Percentiles rank a stretch among this genome's conserved stretches.
Evolutionary conservation across 179 eudicot species (phyloP).

Genomic region (Gypsophila paniculata): DNA sequence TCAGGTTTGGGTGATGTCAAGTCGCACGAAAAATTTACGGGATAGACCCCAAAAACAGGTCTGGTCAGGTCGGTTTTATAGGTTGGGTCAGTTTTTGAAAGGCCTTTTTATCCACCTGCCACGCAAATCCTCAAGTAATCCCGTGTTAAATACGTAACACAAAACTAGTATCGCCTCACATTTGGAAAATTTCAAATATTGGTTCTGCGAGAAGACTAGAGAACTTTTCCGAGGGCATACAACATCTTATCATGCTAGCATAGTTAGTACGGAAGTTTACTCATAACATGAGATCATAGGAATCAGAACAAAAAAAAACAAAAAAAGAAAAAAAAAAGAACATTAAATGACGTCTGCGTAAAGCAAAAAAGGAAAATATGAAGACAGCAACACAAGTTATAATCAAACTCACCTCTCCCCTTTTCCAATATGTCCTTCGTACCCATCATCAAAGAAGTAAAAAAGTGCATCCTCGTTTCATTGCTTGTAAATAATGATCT

Average conservation of each 20-base stretch:
- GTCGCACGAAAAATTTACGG: no score
- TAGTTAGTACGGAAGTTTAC: neutral
- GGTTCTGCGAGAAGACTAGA: no score
- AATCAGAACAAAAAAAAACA: neutral
- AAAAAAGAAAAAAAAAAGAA: neutral
- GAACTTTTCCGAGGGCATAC: no score
- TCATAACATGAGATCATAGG: neutral
- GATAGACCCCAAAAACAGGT: no score
- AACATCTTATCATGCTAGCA: no score
- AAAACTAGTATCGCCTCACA: no score
- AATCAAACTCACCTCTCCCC: constrained; percentile 38
- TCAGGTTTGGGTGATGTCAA: no score
- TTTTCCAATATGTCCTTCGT: constrained; percentile 40
- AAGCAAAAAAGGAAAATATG: neutral
- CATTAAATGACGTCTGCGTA: neutral
- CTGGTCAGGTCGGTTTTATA: no score
- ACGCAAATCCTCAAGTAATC: neutral
- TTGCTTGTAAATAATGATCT: constrained; percentile 32
- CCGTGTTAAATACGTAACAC: neutral
- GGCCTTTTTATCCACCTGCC: neutral
- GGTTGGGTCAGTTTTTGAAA: neutral
- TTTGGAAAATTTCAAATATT: no score
- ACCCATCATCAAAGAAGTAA: constrained; percentile 36
- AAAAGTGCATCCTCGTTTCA: constrained; percentile 28
- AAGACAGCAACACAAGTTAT: constrained; percentile 1